A percentile compares a stretch with the other conserved stretches of the same genome.
Evolutionary conservation across 805 yeast genomes (phyloP).

Genomic region (Ogataea zsoltii): DNA sequence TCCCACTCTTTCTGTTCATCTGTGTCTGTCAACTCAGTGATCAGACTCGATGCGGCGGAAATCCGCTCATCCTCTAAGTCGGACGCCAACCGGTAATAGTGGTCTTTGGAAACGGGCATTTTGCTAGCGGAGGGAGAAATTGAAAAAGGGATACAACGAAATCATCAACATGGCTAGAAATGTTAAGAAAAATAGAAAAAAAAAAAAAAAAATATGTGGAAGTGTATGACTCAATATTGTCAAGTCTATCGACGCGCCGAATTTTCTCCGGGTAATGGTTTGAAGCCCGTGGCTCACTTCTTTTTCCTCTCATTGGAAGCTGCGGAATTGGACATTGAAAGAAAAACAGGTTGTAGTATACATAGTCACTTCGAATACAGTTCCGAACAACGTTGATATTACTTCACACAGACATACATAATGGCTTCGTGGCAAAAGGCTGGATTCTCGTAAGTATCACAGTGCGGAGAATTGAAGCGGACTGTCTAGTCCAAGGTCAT

Average conservation of each 20-base stretch:
- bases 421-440: slow-evolving; percentile 68
- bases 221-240: background rate
- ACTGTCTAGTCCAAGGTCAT: background rate
- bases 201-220: background rate
- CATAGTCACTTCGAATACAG: background rate
- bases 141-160: background rate
- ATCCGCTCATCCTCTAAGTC: slow-evolving; percentile 74
- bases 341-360: slow-evolving; percentile 2
- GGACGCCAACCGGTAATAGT: slow-evolving; percentile 74
- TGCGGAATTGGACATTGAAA: slow-evolving; percentile 5
- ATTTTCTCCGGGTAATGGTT: slow-evolving; percentile 3
- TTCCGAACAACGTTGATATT: too few relatives aligned
- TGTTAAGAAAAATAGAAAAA: background rate
- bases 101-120: slow-evolving; percentile 59
- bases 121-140: background rate
- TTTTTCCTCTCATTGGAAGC: slow-evolving; percentile 12
- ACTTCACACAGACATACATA: slow-evolving; percentile 8
- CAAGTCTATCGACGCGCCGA: slow-evolving; percentile 18
- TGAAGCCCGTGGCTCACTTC: slow-evolving; percentile 4
- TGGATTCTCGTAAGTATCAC: slow-evolving; percentile 54
- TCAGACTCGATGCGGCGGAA: slow-evolving; percentile 64
- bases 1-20: slow-evolving; percentile 63
- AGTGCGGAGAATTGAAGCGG: background rate
- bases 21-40: slow-evolving; percentile 55
- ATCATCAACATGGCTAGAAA: background rate